Evolutionary conservation across 1,139 yeast genomes (phyloP), one percentile per base, ranked within the genome.

Genomic region (Diutina mesorugosa): DNA sequence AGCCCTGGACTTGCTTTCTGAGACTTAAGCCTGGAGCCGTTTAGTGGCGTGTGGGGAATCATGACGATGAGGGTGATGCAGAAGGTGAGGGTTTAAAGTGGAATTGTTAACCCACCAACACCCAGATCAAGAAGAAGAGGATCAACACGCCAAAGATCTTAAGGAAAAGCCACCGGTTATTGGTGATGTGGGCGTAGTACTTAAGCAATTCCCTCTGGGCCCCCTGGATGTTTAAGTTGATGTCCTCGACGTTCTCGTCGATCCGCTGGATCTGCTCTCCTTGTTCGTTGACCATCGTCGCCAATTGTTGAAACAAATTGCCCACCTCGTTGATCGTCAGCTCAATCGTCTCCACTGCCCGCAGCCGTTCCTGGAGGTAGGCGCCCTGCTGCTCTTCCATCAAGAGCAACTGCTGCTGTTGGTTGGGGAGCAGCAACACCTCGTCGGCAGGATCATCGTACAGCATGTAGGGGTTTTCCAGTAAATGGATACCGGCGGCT

Each of bases 281-380:
- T 71, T 93, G 99, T 69, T 95, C 99, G 60, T 90, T 91, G 12
- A 93, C 97, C 98, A 93, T 91, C 1, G 96, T 87, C 3, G 98
- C 97, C 64, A 93, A 77, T 70, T 93, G 99, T 64, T 89, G 95
- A 72, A 95, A 93, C 61, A 93, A 78, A 58, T 89, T 88, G 38
- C 99, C 99, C 52, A 93, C 96, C 69, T 93, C 99, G 66, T 91
- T 95, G 60, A 93, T 93, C 0, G 99, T 93, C 29, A 91, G 81
- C 67, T 93, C 99, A 56, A 93, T 93, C 2, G 97, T 90, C 67
- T 93, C 98, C 55, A 93, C 97, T 0, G 99, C 99, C 52, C 85
- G 72, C 64, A 84, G 85, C 65, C 99, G 80, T 64, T 87, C 95
- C 65, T 85, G 93, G 59, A 91, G 72, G 67, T 93, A 93, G 61